Percentiles rank a stretch among this genome's conserved stretches.
Conservation (phyloP, 1,284 basidiomycete species). For the Trametes polyzona region DNA sequence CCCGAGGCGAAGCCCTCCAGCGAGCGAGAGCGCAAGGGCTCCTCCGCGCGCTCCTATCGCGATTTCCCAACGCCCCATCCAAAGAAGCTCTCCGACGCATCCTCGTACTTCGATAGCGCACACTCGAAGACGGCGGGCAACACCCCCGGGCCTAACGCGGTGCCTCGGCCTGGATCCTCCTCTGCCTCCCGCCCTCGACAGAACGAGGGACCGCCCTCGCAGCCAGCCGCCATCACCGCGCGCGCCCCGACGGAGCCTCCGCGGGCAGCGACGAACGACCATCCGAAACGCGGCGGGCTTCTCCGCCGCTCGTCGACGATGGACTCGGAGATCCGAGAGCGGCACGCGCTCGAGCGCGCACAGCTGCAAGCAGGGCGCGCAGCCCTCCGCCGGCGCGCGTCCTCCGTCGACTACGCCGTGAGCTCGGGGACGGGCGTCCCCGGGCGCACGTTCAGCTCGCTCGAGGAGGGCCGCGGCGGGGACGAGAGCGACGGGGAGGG, state of each 20-base stretch:
- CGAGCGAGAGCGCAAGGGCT: neutral
- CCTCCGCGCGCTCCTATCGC: constrained; percentile 10
- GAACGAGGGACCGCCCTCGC: no score
- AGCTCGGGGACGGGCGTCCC: neutral
- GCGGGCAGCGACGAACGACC: neutral
- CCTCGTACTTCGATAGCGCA: constrained; percentile 18
- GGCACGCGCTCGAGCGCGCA: constrained; percentile 3
- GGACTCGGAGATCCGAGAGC: constrained; percentile 14
- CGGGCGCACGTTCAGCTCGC: constrained; percentile 20
- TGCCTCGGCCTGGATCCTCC: neutral
- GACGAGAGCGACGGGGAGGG: no score
- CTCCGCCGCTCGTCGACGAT: constrained; percentile 11
- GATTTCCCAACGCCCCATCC: constrained; percentile 26
- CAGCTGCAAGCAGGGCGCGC: constrained; percentile 1
- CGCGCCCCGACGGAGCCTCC: neutral
- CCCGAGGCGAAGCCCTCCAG: neutral
- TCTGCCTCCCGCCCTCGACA: neutral
- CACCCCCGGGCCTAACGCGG: neutral
- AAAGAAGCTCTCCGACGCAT: constrained; percentile 13
- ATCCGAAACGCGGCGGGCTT: constrained; percentile 5
- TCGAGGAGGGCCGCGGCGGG: constrained; percentile 22
- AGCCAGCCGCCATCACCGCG: neutral
- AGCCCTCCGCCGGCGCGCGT: constrained; percentile 6
- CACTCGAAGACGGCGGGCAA: neutral
- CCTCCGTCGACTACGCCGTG: constrained; percentile 5